Evolutionary conservation across 2,329 filamentous ascomycete genomes (phyloP).

Genomic region (Pyrenochaeta sp.): DNA sequence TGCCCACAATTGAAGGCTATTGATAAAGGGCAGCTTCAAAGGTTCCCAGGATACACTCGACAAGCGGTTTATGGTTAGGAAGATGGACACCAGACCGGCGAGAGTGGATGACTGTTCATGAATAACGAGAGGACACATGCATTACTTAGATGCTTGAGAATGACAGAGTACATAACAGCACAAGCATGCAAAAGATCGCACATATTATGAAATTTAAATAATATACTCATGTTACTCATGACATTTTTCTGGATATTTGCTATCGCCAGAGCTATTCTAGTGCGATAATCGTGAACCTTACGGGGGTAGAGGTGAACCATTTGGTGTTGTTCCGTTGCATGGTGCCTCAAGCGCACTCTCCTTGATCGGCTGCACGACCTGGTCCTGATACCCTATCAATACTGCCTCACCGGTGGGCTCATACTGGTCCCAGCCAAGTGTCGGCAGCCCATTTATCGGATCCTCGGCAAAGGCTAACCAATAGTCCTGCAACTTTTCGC

Average conservation of each 20-base stretch:
- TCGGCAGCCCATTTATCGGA: constrained; percentile 37
- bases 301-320: constrained; percentile 8
- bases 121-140: no score
- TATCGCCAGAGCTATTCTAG: neutral
- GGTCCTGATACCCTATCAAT: constrained; percentile 27
- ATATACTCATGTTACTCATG: neutral
- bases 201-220: neutral
- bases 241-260: neutral
- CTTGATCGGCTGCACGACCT: constrained; percentile 26
- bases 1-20: constrained; percentile 27
- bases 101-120: neutral
- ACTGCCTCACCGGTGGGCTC: constrained; percentile 30
- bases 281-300: neutral
- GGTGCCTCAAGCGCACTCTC: constrained; percentile 27
- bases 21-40: constrained; percentile 20
- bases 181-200: neutral
- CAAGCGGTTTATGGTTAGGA: constrained; percentile 25
- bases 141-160: no score
- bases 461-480: constrained; percentile 49
- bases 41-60: constrained; percentile 30
- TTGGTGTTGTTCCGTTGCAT: constrained; percentile 22
- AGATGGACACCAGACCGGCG: neutral
- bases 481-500: constrained; percentile 48
- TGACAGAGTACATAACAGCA: neutral
- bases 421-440: constrained; percentile 46